Base-by-base conservation (phyloP, 768 basidiomycete genomes). In the Termitomyces sp. region DNA sequence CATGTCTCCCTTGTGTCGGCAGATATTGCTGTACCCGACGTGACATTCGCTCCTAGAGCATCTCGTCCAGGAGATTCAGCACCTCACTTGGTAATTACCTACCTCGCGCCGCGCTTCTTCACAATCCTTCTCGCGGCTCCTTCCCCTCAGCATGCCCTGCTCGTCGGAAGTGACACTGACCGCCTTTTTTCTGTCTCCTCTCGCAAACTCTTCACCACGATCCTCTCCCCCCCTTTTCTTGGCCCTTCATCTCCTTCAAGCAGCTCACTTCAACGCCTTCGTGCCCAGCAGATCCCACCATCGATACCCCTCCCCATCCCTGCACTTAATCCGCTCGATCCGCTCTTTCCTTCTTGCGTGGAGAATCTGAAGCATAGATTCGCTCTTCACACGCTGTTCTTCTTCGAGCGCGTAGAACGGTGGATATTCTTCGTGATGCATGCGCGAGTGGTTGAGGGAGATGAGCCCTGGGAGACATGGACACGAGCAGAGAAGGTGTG, bases 381-480 rank as follows among this genome's bases (percentile, higher is more conserved):
- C n/a, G 36, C 24, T 37, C 36, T 51, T 26, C 50, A 18, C 16
- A 27, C 36, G 9, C 36, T 51, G 14, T 51, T 51, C 13, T 6
- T 26, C 24, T 18, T 51, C 6, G 24, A 37, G 16, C 36, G 24
- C 26, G 5, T 51, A 16, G 36, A 39, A 18, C 50, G 36, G 12
- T 51, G 50, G 36, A 37, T 51, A 1, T 85, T 81, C 60, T 46
- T 57, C 0, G 24, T 68, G 3, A 59, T 67, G 6, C 61, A 71
- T 0, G 86, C 82, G 18, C 69, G 81, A 47, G 75, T 82, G 42
- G 80, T 86, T 0, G 61, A 59, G 13, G 83, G 82, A 1, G 65
- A 74, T 26, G 85, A 86, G 64, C 83, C 84, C 6, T 86, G 84
- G 84, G 65, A 62, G 31, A 65, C 70, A 46, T 80, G 83, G 85